phyloP scores from a whole-genome alignment of 352 stramenopile species.

The Pelagophyceae sp. region DNA sequence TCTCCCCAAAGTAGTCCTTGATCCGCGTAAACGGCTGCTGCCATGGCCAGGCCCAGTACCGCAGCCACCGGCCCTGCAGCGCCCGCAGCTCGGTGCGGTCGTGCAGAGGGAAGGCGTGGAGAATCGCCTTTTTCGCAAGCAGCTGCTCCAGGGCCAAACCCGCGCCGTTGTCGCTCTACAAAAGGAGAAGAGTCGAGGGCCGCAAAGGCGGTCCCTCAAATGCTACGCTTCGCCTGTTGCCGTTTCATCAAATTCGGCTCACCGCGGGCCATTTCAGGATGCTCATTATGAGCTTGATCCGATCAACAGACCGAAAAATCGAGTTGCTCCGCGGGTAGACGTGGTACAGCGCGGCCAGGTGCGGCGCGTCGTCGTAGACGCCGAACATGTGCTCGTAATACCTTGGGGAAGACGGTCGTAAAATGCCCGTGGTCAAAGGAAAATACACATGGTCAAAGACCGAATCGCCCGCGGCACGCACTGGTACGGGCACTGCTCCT shows the following conservation, averaged over 20 bases:
- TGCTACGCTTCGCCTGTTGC: too few relatives aligned
- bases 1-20: slow-evolving; percentile 46
- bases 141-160: slow-evolving; percentile 23
- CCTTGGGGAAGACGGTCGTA: neutral
- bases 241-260: too few relatives aligned
- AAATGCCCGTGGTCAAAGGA: neutral
- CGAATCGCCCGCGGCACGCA: too few relatives aligned
- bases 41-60: slow-evolving; percentile 30
- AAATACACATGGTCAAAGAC: too few relatives aligned
- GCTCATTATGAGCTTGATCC: slow-evolving; percentile 27
- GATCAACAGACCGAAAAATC: slow-evolving; percentile 24
- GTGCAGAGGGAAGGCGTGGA: slow-evolving; percentile 24
- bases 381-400: slow-evolving; percentile 20
- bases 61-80: slow-evolving; percentile 20
- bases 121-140: slow-evolving; percentile 11
- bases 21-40: slow-evolving; percentile 31
- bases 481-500: slow-evolving; percentile 15
- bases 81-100: slow-evolving; percentile 15
- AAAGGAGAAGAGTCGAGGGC: too few relatives aligned
- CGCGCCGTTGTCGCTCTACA: slow-evolving; percentile 6
- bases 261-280: slow-evolving; percentile 16
- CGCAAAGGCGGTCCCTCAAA: too few relatives aligned
- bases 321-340: neutral
- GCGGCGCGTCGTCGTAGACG: neutral
- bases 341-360: neutral